Evolutionary conservation across 2,329 filamentous ascomycete species (phyloP).

Genomic region (Harringtonia lauricola): DNA sequence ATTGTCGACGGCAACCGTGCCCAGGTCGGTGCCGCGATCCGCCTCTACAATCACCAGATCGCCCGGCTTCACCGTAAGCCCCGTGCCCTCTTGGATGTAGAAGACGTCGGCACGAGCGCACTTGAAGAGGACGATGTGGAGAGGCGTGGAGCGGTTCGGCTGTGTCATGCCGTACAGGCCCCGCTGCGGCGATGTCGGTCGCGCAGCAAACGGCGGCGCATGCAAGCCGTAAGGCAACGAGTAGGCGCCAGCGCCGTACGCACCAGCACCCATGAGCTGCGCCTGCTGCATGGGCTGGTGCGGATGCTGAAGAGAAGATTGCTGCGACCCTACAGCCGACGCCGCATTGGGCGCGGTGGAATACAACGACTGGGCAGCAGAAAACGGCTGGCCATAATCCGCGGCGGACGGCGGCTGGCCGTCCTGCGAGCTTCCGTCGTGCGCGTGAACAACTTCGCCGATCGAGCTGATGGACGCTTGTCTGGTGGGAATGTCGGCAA

Average conservation of each 20-base stretch:
- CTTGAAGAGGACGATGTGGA: conserved; percentile 94
- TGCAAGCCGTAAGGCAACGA: conserved; percentile 34
- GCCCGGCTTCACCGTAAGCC: conserved; percentile 77
- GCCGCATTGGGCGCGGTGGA: conserved; percentile 10
- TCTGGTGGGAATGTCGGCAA: conserved; percentile 55
- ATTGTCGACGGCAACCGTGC: conserved; percentile 81
- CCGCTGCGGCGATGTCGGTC: conserved; percentile 50
- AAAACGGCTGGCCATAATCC: conserved; percentile 29
- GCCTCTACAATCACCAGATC: conserved; percentile 97
- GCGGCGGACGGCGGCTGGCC: conserved; percentile 23
- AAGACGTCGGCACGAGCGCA: conserved; percentile 92
- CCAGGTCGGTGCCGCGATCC: conserved; percentile 89
- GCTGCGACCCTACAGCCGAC: conserved; percentile 26
- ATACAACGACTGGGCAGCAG: conserved; percentile 10
- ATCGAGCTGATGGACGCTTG: conserved; percentile 53
- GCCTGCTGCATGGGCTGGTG: conserved; percentile 2
- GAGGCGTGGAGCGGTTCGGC: conserved; percentile 54
- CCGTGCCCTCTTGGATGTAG: conserved; percentile 92
- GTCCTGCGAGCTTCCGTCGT: conserved; percentile 36
- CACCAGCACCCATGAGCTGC: background rate
- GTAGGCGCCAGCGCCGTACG: conserved; percentile 25
- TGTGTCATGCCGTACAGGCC: conserved; percentile 50
- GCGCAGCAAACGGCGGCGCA: conserved; percentile 32
- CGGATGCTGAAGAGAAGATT: conserved; percentile 3
- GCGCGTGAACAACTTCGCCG: conserved; percentile 35